Percentiles rank a stretch among this genome's conserved stretches.
These are phyloP conservation scores for Melampsora americana DNA, from an alignment of 1,284 basidiomycete genomes.

Conservation along the genomic window DNA sequence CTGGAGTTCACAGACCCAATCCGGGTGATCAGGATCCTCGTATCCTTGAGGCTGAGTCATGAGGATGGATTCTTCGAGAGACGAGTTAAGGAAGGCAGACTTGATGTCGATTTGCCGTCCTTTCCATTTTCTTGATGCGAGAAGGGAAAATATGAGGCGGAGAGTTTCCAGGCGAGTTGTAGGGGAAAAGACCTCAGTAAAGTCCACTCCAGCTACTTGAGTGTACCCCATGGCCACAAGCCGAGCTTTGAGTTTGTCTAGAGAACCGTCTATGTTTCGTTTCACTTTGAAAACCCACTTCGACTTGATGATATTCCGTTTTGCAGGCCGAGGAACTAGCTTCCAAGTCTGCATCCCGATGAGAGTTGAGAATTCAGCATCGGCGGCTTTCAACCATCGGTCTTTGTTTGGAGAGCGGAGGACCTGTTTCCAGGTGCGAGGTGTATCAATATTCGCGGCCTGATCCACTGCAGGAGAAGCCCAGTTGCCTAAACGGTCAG, in stretches of 20 bases:
- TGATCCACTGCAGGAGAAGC: background rate
- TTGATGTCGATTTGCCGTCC: constrained; percentile 26
- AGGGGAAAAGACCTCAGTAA: constrained; percentile 43
- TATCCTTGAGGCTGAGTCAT: constrained; percentile 30
- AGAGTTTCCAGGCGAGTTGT: too few relatives aligned
- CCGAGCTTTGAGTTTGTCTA: too few relatives aligned
- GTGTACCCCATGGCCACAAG: constrained; percentile 43
- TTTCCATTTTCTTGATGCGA: too few relatives aligned
- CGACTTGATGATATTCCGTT: background rate
- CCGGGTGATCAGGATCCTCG: constrained; percentile 11
- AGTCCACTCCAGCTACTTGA: constrained; percentile 43
- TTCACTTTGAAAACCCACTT: constrained; percentile 31
- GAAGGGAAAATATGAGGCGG: too few relatives aligned
- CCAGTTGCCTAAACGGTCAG: constrained; percentile 1
- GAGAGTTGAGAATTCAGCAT: too few relatives aligned
- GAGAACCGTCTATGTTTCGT: background rate
- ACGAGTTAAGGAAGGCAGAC: constrained; percentile 28
- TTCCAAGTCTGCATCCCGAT: too few relatives aligned
- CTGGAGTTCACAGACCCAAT: constrained; percentile 32
- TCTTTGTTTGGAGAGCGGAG: background rate
- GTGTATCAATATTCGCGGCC: background rate
- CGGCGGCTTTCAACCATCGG: too few relatives aligned
- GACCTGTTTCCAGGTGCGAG: background rate
- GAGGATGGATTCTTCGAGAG: constrained; percentile 18
- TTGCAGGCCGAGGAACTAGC: background rate